Evolutionary conservation across 2,329 filamentous ascomycete species (phyloP), one percentile per base, ranked within the genome.

Genomic region (Akanthomyces dipterigenus): DNA sequence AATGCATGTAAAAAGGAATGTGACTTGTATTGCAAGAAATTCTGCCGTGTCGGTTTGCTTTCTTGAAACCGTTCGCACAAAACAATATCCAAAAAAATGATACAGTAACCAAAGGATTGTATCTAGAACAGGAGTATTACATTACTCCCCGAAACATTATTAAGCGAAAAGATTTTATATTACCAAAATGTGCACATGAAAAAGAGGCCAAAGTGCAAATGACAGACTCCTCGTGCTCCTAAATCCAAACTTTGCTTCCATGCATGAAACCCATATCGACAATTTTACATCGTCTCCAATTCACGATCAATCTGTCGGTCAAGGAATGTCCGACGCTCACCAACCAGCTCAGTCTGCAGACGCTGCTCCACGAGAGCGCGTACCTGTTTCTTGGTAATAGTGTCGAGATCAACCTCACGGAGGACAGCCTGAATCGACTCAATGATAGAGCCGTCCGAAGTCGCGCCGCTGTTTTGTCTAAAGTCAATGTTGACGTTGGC

Each of bases 371-470:
- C 92, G 49, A 98, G 82, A 3, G 90, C 93, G 55, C 90, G 84
- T 61, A 95, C 88, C 77, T 98, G 93, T 79, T 99, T 99, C 86
- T 98, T 99, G 7, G 95, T 99, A 53, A 98, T 91, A n/a, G 84
- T 93, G 73, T 99, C 95, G 46, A 99, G 81, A 73, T 99, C 93
- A 0, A 97, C 92, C 70, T 97, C 93, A 18, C 82, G 77, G 64
- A 99, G 80, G 68, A 95, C 95, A 55, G 82, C 80, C 69, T 91
- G 89, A 64, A 98, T 93, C 1, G 90, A 89, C 64, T 96, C 90
- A 20, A 91, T 82, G 65, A 99, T 97, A 63, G 86, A 83, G 50
- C 79, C 80, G 69, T 98, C 93, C 66, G 89, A 90, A 0, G 91
- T 90, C 0, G 90, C 91, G 26, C 78, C 79, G 61, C 78, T 73